Percentiles rank a stretch among this genome's conserved stretches.
Evolutionary conservation across 2,329 filamentous ascomycete genomes (phyloP).

Genomic region (Neofusicoccum sp.): DNA sequence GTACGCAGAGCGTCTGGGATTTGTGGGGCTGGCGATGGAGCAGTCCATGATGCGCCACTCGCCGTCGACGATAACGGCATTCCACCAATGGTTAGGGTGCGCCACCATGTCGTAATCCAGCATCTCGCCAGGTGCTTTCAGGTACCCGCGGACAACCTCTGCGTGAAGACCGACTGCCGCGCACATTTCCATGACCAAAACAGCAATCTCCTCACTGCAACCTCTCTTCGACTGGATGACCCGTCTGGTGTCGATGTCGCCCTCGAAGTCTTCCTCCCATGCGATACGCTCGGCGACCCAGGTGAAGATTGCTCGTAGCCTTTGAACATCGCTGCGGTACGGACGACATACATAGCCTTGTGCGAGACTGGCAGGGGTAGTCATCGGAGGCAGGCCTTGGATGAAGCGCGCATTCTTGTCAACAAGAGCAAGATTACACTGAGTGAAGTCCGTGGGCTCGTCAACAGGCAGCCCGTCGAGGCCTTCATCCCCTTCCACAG

Average conservation of each 20-base stretch:
- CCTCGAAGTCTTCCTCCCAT: conserved; percentile 94
- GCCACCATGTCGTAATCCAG: conserved; percentile 75
- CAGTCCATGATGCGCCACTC: conserved; percentile 98
- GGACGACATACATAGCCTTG: conserved; percentile 92
- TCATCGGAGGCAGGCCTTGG: conserved; percentile 75
- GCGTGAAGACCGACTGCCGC: conserved; percentile 81
- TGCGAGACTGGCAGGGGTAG: conserved; percentile 77
- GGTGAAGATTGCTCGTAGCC: conserved; percentile 90
- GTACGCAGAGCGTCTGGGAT: conserved; percentile 75
- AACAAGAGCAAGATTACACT: conserved; percentile 78
- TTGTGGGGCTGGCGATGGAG: conserved; percentile 85
- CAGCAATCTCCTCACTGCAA: conserved; percentile 85
- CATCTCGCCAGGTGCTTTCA: conserved; percentile 81
- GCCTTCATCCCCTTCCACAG: conserved; percentile 85
- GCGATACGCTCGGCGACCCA: conserved; percentile 94
- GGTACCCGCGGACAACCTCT: conserved; percentile 83
- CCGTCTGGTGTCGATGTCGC: conserved; percentile 75
- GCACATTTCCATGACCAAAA: conserved; percentile 91
- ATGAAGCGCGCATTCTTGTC: conserved; percentile 96
- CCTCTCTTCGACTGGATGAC: conserved; percentile 82
- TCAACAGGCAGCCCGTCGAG: conserved; percentile 79
- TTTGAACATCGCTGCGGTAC: conserved; percentile 90
- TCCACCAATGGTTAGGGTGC: conserved; percentile 97
- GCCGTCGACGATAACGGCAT: conserved; percentile 84
- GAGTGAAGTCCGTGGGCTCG: conserved; percentile 76